Evolutionary conservation across 129 eudicot genomes (phyloP), one percentile per base, ranked within the genome.

Genomic region (Sambucus nigra): DNA sequence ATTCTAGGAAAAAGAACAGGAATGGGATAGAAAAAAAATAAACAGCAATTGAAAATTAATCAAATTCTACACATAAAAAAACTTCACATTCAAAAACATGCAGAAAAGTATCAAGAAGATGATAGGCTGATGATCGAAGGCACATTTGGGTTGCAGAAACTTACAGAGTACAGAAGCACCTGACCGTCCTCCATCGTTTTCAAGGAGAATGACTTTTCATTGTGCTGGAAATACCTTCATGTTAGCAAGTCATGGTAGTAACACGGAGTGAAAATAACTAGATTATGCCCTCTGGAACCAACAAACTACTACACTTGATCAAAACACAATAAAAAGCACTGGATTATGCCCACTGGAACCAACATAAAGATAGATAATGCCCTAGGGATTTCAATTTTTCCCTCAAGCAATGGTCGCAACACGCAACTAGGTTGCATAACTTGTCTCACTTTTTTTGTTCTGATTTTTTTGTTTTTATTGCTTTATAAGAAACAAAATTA

Each of bases 151-250:
- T 15, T 10, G 47, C 1, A 20, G 7, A 48, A 54, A 71, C 95
- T 76, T 74, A 85, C 98, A 24, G 95, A 81, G 77, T 85, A 75
- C 60, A 91, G 67, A 53, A 54, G 86, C 74, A 91, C 95, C 53
- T 63, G 78, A 51, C 98, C 98, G 40, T 91, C 98, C 73, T 89
- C 98, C 95, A 91, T 91, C 3, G 98, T 85, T 73, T 91, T 91
- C 60, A 91, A 67, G 8, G 83, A 81, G 63, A 76, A 79, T 33
- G 95, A 73, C 74, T 76, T 91, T 22, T 91, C 95, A 56, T 85
- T 91, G 55, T 85, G 88, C 98, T 91, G 84, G n/a, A 58, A 74
- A 47, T 57, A 61, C 11, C 18, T 38, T 39, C 24, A 23, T 52
- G 60, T 54, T 15, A 66, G 51, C 47, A 29, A 61, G 24, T 53